phyloP scores from a whole-genome alignment of 2,329 filamentous ascomycete genomes.

The Cadophora sp. region DNA sequence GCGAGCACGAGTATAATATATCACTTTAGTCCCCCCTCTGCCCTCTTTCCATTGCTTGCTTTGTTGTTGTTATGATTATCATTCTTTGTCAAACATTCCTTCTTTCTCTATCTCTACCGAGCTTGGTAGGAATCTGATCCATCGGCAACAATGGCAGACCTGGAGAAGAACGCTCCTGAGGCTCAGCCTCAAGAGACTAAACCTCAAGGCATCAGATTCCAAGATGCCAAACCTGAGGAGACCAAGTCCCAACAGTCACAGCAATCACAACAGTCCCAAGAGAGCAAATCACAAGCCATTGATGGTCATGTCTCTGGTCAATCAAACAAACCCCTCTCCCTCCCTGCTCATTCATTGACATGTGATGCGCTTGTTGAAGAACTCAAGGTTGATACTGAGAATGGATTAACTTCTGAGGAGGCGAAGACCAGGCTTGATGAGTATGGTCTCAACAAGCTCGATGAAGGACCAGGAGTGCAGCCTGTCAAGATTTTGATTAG shows the following conservation, averaged over 20 bases:
- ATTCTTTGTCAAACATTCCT: background rate
- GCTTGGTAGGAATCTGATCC: background rate
- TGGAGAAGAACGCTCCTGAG: background rate
- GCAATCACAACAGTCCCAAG: background rate
- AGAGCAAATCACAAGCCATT: constrained; percentile 5
- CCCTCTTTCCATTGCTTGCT: constrained; percentile 3
- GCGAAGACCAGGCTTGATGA: constrained; percentile 60
- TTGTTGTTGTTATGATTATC: background rate
- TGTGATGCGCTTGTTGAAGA: constrained; percentile 59
- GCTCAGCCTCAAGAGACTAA: background rate
- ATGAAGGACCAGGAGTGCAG: constrained; percentile 64
- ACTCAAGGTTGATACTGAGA: constrained; percentile 60
- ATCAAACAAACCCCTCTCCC: constrained; percentile 60
- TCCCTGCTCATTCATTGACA: constrained; percentile 68
- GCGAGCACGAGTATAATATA: constrained; percentile 5
- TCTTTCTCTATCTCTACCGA: background rate
- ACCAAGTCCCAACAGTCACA: constrained; percentile 3
- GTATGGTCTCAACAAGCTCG: constrained; percentile 68
- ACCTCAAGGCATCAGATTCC: constrained; percentile 13
- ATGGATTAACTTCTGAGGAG: constrained; percentile 63
- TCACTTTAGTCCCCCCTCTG: background rate
- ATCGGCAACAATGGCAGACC: constrained; percentile 13
- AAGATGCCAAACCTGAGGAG: constrained; percentile 11
- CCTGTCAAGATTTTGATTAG: constrained; percentile 68
- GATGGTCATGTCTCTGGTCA: constrained; percentile 52